phyloP scores from a whole-genome alignment of 164 flowering plant genomes.

The Stephania cephalantha region DNA sequence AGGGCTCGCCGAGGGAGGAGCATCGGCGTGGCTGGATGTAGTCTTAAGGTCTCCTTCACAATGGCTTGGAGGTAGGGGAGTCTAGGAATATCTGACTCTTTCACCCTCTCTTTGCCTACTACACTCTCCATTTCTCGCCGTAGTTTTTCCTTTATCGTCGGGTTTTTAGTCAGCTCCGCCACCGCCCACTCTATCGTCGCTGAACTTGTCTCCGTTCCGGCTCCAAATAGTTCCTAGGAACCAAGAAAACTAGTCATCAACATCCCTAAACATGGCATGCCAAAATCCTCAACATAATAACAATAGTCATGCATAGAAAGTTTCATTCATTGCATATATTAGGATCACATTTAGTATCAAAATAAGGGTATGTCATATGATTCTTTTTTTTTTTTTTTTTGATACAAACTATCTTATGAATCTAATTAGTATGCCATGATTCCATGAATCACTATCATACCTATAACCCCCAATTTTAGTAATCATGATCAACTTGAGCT shows the following conservation, averaged over 20 bases:
- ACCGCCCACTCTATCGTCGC: slow-evolving; percentile 29
- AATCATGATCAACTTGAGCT: neutral
- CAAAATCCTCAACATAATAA: too few relatives aligned
- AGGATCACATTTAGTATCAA: too few relatives aligned
- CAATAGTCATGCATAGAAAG: too few relatives aligned
- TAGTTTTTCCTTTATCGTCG: slow-evolving; percentile 2
- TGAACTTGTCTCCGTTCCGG: slow-evolving; percentile 23
- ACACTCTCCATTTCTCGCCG: slow-evolving; percentile 1
- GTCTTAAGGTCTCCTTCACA: slow-evolving; percentile 21
- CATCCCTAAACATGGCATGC: too few relatives aligned
- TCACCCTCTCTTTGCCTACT: slow-evolving; percentile 6
- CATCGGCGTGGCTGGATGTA: slow-evolving; percentile 26
- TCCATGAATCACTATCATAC: neutral
- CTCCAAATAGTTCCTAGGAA: slow-evolving; percentile 20
- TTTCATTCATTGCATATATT: too few relatives aligned
- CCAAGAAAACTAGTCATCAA: neutral
- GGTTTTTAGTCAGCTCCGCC: slow-evolving; percentile 20
- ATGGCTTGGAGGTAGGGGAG: slow-evolving; percentile 22
- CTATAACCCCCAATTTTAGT: neutral
- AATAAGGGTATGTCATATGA: too few relatives aligned
- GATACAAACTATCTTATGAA: too few relatives aligned
- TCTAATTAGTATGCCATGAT: neutral
- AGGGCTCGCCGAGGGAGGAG: slow-evolving; percentile 21
- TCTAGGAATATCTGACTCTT: slow-evolving; percentile 13
- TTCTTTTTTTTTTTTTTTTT: too few relatives aligned